Evolutionary conservation across 2,329 filamentous ascomycete genomes (phyloP).

Genomic region (Colletotrichum sp.): DNA sequence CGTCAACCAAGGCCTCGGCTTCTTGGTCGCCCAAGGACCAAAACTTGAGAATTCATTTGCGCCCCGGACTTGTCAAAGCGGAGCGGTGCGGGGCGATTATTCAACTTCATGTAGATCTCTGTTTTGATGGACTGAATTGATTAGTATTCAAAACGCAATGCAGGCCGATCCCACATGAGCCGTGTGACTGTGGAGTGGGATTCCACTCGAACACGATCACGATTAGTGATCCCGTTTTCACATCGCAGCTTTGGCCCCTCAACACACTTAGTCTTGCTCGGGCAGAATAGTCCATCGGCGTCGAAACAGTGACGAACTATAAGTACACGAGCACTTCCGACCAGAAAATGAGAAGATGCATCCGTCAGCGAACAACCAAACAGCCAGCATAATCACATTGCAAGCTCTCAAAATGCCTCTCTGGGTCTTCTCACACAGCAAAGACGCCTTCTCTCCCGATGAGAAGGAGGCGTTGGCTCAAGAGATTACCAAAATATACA

Average conservation of each 20-base stretch:
- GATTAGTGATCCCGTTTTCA: background rate
- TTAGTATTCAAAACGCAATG: background rate
- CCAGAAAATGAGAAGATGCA: background rate
- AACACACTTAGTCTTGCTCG: background rate
- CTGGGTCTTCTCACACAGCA: background rate
- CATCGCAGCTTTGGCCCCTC: background rate
- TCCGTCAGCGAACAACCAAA: background rate
- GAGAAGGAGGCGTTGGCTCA: background rate
- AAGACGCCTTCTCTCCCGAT: background rate
- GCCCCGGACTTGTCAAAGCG: background rate
- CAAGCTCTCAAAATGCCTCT: background rate
- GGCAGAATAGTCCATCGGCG: background rate
- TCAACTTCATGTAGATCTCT: background rate
- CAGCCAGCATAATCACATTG: background rate
- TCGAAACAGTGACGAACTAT: background rate
- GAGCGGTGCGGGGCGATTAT: background rate
- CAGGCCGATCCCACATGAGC: background rate
- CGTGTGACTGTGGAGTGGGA: background rate
- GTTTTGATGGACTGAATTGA: background rate
- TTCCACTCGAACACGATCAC: background rate
- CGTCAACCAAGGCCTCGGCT: background rate
- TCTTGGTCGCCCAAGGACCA: background rate
- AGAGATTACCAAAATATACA: background rate
- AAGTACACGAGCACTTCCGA: background rate
- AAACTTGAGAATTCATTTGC: background rate